Evolutionary conservation across 495 filamentous ascomycete genomes (phyloP).

Genomic region (Beverwykella pulmonaria): DNA sequence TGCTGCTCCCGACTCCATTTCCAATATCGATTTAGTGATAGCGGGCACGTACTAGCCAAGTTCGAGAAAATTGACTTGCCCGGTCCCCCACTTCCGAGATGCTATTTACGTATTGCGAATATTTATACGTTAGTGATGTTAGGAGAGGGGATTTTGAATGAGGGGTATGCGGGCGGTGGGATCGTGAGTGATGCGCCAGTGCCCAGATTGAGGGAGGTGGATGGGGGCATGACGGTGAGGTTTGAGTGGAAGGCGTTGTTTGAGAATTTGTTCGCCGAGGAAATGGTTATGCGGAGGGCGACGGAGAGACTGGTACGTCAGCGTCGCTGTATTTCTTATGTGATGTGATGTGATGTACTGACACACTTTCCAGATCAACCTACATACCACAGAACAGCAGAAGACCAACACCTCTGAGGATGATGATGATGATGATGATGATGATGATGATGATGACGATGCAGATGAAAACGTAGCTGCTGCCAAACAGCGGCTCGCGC

Average conservation of each 20-base stretch:
- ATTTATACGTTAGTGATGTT: not conserved
- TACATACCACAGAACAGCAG: not conserved
- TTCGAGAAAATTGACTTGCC: no score
- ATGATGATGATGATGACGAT: not conserved
- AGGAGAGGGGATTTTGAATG: slow-evolving; percentile 1
- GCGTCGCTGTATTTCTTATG: not conserved
- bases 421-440: not conserved
- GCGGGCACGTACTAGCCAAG: not conserved
- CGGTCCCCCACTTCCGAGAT: not conserved
- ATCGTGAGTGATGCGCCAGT: slow-evolving; percentile 4
- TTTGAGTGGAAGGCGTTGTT: slow-evolving; percentile 8
- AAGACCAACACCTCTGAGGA: not conserved
- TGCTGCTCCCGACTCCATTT: not conserved
- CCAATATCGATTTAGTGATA: not conserved
- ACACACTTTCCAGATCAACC: not conserved
- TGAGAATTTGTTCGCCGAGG: not conserved
- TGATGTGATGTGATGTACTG: no score
- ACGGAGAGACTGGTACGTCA: not conserved
- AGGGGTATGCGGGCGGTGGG: slow-evolving; percentile 1
- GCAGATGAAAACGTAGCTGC: not conserved
- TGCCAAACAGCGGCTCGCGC: not conserved
- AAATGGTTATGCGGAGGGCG: slow-evolving; percentile 1
- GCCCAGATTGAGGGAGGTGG: not conserved
- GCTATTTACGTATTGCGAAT: not conserved
- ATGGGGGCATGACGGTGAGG: not conserved